Base-by-base conservation (phyloP, 352 stramenopile species). In the Phytophthora constricta region DNA sequence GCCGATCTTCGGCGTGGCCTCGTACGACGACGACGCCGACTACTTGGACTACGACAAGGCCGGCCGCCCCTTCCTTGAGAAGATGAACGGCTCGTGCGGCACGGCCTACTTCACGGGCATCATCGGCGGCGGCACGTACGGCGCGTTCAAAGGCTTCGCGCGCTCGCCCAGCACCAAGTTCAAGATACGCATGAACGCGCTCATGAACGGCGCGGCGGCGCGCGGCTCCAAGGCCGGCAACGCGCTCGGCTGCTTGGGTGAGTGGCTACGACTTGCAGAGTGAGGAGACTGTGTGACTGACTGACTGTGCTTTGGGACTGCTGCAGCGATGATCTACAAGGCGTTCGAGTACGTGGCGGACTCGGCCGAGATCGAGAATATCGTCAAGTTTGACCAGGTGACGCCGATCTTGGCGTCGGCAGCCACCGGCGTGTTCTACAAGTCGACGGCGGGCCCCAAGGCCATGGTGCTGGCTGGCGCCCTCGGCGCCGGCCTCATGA, bases 31-130 rank as follows among this genome's bases (percentile, higher is more conserved):
- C 43, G 85, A 93, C 63, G 88, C 79, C 41, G 86, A 96, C 67
- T 96, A 96, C 62, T 74, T 96, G 45, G 88, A 95, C 56, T 96
- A 94, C 66, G 81, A 96, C 65, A 91, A 92, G 61, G 70, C 84
- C 10, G 89, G 89, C 0, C 87, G 89, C n/a, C 82, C 86, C 25
- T 93, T 94, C 68, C 89, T 92, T 74, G 89, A 96, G 58, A 82
- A 93, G 63, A 81, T 94, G 72, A 91, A 73, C 65, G 83, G 81
- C 19, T 92, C 82, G 11, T 94, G 85, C 47, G 89, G 89, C 39
- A 82, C 87, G 19, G 82, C 85, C 34, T 96, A 96, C 72, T 93
- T 96, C 57, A 87, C 85, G 28, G 89, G 89, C 33, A 95, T 96
- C 66, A 59, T 94, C 27, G 84, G 84, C n/a, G 89, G 89, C 52